Conservation (phyloP, 768 basidiomycete species). For the Mrakia hoshinonis region DNA sequence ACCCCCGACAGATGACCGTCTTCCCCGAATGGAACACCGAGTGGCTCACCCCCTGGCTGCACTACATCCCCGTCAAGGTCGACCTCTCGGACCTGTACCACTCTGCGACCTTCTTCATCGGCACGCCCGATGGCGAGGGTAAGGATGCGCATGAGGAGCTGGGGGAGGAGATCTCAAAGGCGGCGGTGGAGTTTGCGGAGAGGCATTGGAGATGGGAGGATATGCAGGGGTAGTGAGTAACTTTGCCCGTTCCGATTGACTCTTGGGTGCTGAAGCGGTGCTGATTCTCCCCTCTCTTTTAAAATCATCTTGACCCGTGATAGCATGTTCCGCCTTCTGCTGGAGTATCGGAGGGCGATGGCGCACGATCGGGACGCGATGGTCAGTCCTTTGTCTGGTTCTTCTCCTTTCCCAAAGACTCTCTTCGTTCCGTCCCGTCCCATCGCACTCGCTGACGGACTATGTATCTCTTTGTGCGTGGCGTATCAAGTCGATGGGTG, state of each 20-base stretch:
- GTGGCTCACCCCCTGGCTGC: slow-evolving; percentile 37
- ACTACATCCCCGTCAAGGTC: slow-evolving; percentile 37
- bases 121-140: slow-evolving; percentile 5
- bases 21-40: slow-evolving; percentile 24
- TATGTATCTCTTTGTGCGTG: no score
- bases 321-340: slow-evolving; percentile 13
- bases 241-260: no score
- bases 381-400: neutral
- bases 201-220: slow-evolving; percentile 22
- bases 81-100: slow-evolving; percentile 31
- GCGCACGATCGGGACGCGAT: slow-evolving; percentile 19
- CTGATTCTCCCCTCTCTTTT: neutral
- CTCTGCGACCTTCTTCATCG: slow-evolving; percentile 14
- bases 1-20: slow-evolving; percentile 7
- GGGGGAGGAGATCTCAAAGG: neutral
- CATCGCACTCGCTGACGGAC: no score
- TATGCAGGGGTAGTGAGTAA: slow-evolving; percentile 18
- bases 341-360: slow-evolving; percentile 13
- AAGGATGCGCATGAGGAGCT: slow-evolving; percentile 16
- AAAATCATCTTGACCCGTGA: no score
- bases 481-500: no score
- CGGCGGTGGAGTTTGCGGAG: neutral
- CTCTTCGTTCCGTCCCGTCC: no score
- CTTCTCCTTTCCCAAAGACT: neutral
- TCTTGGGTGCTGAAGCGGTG: no score